Conservation (phyloP, 192 early-diverging fungal species). For the Podila minutissima region DNA sequence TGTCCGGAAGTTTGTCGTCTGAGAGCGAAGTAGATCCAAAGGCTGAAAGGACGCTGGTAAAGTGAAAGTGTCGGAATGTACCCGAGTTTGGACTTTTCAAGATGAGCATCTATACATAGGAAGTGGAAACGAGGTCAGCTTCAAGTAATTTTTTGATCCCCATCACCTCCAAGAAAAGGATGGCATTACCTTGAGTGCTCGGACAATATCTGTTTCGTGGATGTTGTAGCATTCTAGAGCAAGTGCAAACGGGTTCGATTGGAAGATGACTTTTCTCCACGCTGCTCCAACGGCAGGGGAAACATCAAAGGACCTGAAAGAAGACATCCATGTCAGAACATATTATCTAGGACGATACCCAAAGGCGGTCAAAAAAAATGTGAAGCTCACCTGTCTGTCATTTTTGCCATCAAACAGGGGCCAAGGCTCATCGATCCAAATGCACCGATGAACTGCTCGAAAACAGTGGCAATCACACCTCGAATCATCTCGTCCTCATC, state of each 20-base stretch:
- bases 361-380: background rate
- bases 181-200: constrained; percentile 28
- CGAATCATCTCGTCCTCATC: constrained; percentile 42
- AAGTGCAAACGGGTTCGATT: constrained; percentile 37
- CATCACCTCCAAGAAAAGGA: background rate
- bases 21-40: constrained; percentile 55
- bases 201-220: constrained; percentile 24
- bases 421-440: constrained; percentile 39
- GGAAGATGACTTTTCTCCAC: constrained; percentile 29
- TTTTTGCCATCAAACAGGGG: constrained; percentile 27
- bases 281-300: constrained; percentile 14
- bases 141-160: background rate
- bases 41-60: constrained; percentile 63
- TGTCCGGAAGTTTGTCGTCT: constrained; percentile 24
- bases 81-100: constrained; percentile 61
- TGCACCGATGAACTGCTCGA: constrained; percentile 37
- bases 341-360: no score
- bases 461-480: constrained; percentile 12
- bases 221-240: constrained; percentile 32
- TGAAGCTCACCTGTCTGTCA: constrained; percentile 23
- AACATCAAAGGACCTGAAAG: constrained; percentile 26
- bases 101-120: constrained; percentile 43
- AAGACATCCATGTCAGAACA: background rate
- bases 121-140: background rate
- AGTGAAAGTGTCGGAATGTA: constrained; percentile 72